Evolutionary conservation across 2,329 filamentous ascomycete genomes (phyloP).

Genomic region (Paraphoma chrysanthemicola): DNA sequence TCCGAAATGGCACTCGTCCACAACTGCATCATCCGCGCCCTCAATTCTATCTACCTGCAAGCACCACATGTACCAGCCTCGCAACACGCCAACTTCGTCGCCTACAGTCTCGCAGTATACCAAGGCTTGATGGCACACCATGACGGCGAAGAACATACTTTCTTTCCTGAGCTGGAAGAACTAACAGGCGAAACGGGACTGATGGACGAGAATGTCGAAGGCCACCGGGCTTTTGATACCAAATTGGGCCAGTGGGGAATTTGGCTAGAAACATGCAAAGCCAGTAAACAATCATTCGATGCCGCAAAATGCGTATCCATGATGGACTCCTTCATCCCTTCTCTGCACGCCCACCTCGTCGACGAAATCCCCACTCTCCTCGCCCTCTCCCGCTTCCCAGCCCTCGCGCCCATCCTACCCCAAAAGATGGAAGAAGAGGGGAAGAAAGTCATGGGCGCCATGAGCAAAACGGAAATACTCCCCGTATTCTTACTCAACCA

Average conservation of each 20-base stretch:
- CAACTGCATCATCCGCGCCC: constrained; percentile 68
- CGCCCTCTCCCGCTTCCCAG: constrained; percentile 25
- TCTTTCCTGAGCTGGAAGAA: constrained; percentile 62
- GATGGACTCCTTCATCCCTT: constrained; percentile 36
- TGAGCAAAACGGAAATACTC: constrained; percentile 13
- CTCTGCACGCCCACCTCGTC: constrained; percentile 30
- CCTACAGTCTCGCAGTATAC: constrained; percentile 65
- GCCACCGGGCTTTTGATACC: constrained; percentile 51
- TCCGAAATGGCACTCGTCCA: constrained; percentile 69
- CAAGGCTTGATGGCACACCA: constrained; percentile 67
- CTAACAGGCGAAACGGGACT: constrained; percentile 59
- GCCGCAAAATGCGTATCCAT: constrained; percentile 25
- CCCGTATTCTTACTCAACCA: constrained; percentile 21
- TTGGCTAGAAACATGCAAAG: constrained; percentile 56
- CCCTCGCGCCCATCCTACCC: constrained; percentile 21
- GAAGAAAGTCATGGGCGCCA: constrained; percentile 23
- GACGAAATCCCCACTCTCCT: constrained; percentile 36
- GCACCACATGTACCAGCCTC: constrained; percentile 57
- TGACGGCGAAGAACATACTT: background rate
- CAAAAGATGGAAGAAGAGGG: constrained; percentile 21
- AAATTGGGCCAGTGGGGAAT: constrained; percentile 61
- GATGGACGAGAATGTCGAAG: constrained; percentile 51
- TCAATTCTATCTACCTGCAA: constrained; percentile 69
- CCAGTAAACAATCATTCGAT: constrained; percentile 18
- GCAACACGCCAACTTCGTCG: constrained; percentile 65